Percentiles rank a stretch among this genome's conserved stretches.
Conservation (phyloP, 192 early-diverging fungal genomes). For the Coemansia sp. region DNA sequence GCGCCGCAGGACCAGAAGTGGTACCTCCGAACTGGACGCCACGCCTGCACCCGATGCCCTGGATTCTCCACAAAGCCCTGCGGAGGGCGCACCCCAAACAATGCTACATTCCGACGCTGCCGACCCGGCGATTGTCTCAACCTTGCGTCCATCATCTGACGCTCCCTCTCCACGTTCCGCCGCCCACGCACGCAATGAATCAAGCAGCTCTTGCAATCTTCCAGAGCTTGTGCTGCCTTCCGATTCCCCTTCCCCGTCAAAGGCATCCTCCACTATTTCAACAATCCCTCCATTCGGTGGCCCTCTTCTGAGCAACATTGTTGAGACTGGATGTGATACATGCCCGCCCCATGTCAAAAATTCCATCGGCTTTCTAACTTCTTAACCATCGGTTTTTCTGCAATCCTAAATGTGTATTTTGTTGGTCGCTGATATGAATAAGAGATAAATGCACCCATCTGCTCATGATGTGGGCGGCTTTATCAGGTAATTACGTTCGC, state of each 20-base stretch:
- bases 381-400: conserved; percentile 1
- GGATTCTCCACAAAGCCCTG: neutral
- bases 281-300: conserved; percentile 13
- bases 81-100: neutral
- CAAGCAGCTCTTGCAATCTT: conserved; percentile 4
- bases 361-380: conserved; percentile 44
- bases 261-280: conserved; percentile 21
- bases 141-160: neutral
- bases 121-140: conserved; percentile 4
- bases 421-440: no score
- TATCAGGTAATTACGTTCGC: no score
- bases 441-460: no score
- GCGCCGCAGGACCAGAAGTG: conserved; percentile 4
- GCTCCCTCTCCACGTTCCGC: neutral
- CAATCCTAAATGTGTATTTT: neutral
- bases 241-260: conserved; percentile 9
- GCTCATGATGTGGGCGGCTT: no score
- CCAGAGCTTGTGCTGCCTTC: conserved; percentile 13
- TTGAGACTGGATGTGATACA: neutral
- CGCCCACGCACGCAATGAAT: neutral
- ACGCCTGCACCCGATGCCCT: conserved; percentile 1
- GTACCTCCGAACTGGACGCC: neutral
- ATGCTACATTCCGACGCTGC: neutral
- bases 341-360: conserved; percentile 19
- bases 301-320: conserved; percentile 1